These are phyloP conservation scores for Solanum sejunctum DNA, from an alignment of 257 asterid genomes.

Conservation along the genomic window DNA sequence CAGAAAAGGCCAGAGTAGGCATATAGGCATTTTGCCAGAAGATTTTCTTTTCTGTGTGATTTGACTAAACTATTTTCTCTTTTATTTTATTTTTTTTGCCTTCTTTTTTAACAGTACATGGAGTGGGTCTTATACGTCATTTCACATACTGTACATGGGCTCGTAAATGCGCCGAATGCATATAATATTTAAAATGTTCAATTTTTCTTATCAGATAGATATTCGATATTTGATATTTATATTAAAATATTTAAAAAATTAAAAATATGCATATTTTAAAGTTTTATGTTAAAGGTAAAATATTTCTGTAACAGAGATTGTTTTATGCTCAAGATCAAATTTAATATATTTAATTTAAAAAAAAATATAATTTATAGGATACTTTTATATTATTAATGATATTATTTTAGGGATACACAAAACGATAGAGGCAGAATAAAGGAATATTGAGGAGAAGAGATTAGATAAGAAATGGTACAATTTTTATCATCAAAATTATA, in stretches of 20 bases:
- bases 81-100: too few species aligned
- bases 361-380: too few species aligned
- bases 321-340: background rate
- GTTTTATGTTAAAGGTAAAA: background rate
- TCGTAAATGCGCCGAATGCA: background rate
- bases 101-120: background rate
- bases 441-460: too few species aligned
- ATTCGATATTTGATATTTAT: background rate
- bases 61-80: slow-evolving; percentile 37
- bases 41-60: slow-evolving; percentile 35
- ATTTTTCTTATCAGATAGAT: background rate
- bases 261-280: background rate
- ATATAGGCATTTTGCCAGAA: slow-evolving; percentile 27
- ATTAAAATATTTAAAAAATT: background rate
- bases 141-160: background rate
- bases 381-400: too few species aligned
- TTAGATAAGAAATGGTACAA: too few species aligned
- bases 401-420: too few species aligned
- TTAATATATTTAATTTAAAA: too few species aligned
- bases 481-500: too few species aligned
- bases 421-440: too few species aligned
- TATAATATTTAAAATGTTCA: background rate
- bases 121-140: slow-evolving; percentile 6
- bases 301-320: background rate
- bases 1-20: background rate